Base-by-base conservation (phyloP, 2,329 filamentous ascomycete species). In the Penicillium sp. region DNA sequence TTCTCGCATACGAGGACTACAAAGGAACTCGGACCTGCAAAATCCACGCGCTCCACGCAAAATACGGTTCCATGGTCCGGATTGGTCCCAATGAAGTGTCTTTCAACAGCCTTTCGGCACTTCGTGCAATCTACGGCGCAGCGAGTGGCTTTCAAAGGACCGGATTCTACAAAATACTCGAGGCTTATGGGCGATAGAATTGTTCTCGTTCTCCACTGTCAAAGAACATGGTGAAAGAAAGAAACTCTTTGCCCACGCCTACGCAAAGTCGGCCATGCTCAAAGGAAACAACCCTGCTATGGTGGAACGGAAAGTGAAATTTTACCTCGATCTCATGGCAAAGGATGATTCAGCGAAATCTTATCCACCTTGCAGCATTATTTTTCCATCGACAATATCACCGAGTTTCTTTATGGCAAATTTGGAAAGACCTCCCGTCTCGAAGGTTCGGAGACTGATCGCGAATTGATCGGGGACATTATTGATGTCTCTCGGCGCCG, bases 361-460 rank as follows among this genome's bases (percentile, higher is more conserved):
- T 8, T 84, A 84, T 61, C 66, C 65, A 3, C 81, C 73, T 69
- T 85, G 28, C 83, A 85, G 66, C 85, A 81, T 66, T 85, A 81
- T 66, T 85, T 80, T 67, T 80, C 80, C 14, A 72, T 85, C 11
- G 82, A 86, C 67, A 78, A 72, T 54, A 84, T 85, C 60, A 83
- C 82, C 0, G 73, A 76, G 8, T 84, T 85, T 54, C 67, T 85
- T 0, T 85, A 84, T 59, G 82, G 82, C 1, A 63, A 69, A 12
- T 63, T 73, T 59, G 82, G 81, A 2, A 77, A 72, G 2, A 84
- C 82, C 0, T 67, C 48, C 8, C 37, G 34, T 0, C 63, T 84
- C 6, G 63, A 65, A 10, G 81, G 81, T 0, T 67, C 70, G 20
- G 45, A 66, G 12, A 53, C n/a, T n/a, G n/a, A n/a, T n/a, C n/a